Evolutionary conservation across 208 protist species (phyloP), one percentile per base, ranked within the genome.

Genomic region (Strigomonas oncopelti): DNA sequence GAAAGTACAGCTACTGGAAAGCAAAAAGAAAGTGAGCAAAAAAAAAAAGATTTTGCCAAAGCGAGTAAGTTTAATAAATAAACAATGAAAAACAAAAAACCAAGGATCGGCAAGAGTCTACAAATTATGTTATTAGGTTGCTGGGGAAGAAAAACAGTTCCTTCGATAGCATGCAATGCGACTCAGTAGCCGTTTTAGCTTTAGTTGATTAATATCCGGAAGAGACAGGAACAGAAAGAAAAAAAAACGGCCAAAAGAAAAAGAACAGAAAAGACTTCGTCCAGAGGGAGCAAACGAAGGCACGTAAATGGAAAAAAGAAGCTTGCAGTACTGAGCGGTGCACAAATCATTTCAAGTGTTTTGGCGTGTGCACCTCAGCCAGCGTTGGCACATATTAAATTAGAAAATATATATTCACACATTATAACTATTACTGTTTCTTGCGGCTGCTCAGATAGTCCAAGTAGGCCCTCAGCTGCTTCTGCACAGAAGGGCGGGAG

Each of bases 401-500:
- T 14, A 52, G 20, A 52, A 52, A 14, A 52, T 56, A 8, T 29
- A 25, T 56, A 56, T 56, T 56, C 7, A 56, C 7, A 25, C 52
- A 11, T 11, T 56, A 11, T 51, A 20, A 20, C 42, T 11, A 20
- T 51, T 56, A 56, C 7, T 25, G 0, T 65, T 84, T 78, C 80
- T 88, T 88, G 27, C 9, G n/a, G 0, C 61, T 84, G 78, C 80
- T 88, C 85, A 28, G 75, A 34, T 81, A 79, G 4, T 71, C 79
- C 14, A 87, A 55, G 74, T 87, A 88, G 24, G 20, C 31, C 20
- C 68, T 77, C 5, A 92, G 69, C 59, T 73, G 77, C 63, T 87
- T 77, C 71, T 89, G 83, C 53, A 87, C 82, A 67, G 89, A 77
- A 0, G 84, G 72, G 71, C 73, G 83, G 55, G 71, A 71, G 69